Percentiles rank a stretch among this genome's conserved stretches.
phyloP scores from a whole-genome alignment of 805 yeast species.

The Sungouiella thailandica region DNA sequence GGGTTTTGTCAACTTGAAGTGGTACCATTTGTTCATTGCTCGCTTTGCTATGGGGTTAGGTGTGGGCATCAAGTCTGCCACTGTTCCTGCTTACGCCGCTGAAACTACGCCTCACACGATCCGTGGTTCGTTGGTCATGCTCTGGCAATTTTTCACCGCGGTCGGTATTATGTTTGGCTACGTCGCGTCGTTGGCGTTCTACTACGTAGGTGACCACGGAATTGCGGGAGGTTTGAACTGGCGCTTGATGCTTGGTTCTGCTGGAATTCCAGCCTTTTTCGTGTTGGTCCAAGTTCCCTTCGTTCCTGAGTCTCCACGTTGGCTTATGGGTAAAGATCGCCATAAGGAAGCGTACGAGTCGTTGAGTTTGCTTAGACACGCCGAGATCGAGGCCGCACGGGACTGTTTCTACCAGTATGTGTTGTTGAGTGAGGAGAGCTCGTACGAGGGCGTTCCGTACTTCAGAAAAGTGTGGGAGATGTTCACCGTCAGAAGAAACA shows the following conservation, averaged over 20 bases:
- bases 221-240: slow-evolving; percentile 48
- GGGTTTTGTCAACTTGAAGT: slow-evolving; percentile 49
- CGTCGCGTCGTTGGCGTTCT: slow-evolving; percentile 55
- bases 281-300: slow-evolving; percentile 46
- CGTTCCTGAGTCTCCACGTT: slow-evolving; percentile 69
- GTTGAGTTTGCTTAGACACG: slow-evolving; percentile 41
- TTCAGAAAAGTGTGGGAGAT: slow-evolving; percentile 48
- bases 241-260: slow-evolving; percentile 65
- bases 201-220: slow-evolving; percentile 44
- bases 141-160: slow-evolving; percentile 76
- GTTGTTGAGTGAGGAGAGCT: slow-evolving; percentile 56
- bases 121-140: slow-evolving; percentile 64
- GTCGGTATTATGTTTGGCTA: slow-evolving; percentile 68
- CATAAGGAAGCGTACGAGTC: slow-evolving; percentile 48
- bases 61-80: slow-evolving; percentile 61
- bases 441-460: slow-evolving; percentile 43
- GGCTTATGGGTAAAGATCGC: slow-evolving; percentile 54
- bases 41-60: slow-evolving; percentile 60
- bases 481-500: slow-evolving; percentile 70
- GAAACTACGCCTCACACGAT: slow-evolving; percentile 38
- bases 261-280: slow-evolving; percentile 50
- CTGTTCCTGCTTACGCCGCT: slow-evolving; percentile 54
- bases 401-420: slow-evolving; percentile 58
- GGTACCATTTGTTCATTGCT: slow-evolving; percentile 58
- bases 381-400: slow-evolving; percentile 55